phyloP scores from a whole-genome alignment of 1,284 basidiomycete genomes.

The Rhodofomes roseus region DNA sequence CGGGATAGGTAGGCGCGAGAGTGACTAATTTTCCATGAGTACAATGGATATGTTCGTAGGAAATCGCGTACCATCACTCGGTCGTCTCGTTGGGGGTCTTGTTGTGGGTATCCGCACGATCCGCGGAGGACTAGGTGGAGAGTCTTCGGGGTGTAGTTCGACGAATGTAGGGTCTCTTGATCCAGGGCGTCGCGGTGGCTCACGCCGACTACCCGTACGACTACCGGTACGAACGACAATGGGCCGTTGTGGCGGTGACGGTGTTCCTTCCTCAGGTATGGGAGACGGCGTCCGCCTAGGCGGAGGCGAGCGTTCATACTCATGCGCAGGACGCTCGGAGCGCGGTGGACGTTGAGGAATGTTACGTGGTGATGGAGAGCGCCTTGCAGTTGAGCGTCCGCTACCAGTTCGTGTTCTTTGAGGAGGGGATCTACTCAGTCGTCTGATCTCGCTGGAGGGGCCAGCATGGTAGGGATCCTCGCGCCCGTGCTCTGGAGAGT shows the following conservation, averaged over 20 bases:
- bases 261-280: not conserved
- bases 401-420: not conserved
- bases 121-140: not conserved
- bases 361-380: not conserved
- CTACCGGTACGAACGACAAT: not conserved
- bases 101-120: slow-evolving; percentile 4
- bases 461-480: not conserved
- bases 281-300: not conserved
- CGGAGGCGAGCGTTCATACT: not conserved
- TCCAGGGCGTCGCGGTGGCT: not conserved
- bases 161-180: slow-evolving; percentile 9
- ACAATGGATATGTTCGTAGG: not conserved
- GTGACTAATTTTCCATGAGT: not conserved
- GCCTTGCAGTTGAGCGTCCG: too few relatives aligned
- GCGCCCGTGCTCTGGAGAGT: not conserved
- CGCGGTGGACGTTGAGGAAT: not conserved
- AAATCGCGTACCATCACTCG: slow-evolving; percentile 8
- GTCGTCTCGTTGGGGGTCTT: not conserved
- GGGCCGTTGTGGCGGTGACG: not conserved
- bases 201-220: not conserved
- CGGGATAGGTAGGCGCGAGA: not conserved
- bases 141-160: not conserved
- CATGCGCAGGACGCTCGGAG: not conserved
- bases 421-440: not conserved
- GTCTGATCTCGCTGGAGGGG: not conserved